phyloP scores from a whole-genome alignment of 495 filamentous ascomycete genomes.

The Lophiotrema nucula region DNA sequence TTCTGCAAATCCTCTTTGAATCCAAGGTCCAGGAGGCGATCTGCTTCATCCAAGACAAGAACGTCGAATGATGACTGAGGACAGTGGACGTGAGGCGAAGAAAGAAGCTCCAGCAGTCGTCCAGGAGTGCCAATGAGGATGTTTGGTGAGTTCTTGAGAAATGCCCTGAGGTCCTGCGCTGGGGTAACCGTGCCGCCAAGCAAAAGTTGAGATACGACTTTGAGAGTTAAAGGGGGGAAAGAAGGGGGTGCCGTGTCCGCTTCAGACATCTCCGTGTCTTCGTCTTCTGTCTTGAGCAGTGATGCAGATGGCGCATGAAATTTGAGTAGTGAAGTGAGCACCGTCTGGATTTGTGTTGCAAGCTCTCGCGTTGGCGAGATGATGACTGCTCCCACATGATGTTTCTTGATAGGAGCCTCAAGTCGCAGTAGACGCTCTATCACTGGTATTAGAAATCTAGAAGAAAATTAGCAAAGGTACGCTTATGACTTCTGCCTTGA shows the following conservation, averaged over 20 bases:
- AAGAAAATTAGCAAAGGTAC: background rate
- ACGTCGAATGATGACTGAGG: slow-evolving; percentile 85
- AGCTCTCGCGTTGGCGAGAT: slow-evolving; percentile 92
- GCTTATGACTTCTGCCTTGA: too few species aligned
- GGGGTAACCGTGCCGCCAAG: slow-evolving; percentile 82
- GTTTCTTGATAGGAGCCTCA: slow-evolving; percentile 75
- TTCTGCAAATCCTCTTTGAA: slow-evolving; percentile 87
- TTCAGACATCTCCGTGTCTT: slow-evolving; percentile 46
- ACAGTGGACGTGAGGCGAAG: slow-evolving; percentile 86
- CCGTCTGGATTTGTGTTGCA: slow-evolving; percentile 82
- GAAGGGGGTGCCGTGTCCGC: slow-evolving; percentile 49
- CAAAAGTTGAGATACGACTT: slow-evolving; percentile 80
- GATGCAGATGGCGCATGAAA: slow-evolving; percentile 80
- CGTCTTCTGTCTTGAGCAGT: slow-evolving; percentile 50
- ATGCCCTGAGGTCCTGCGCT: slow-evolving; percentile 77
- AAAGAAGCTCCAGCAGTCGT: slow-evolving; percentile 80
- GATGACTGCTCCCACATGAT: slow-evolving; percentile 86
- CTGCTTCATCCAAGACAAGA: slow-evolving; percentile 91
- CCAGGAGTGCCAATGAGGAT: slow-evolving; percentile 87
- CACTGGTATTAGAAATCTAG: slow-evolving; percentile 75
- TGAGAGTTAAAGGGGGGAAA: slow-evolving; percentile 48
- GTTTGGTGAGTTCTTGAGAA: slow-evolving; percentile 78
- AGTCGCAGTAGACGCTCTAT: slow-evolving; percentile 77
- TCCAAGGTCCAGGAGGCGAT: slow-evolving; percentile 88
- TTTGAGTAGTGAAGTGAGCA: slow-evolving; percentile 70